A percentile compares a stretch with the other conserved stretches of the same genome.
Evolutionary conservation across 768 basidiomycete genomes (phyloP).

Genomic region (Agaricus subrufescens): DNA sequence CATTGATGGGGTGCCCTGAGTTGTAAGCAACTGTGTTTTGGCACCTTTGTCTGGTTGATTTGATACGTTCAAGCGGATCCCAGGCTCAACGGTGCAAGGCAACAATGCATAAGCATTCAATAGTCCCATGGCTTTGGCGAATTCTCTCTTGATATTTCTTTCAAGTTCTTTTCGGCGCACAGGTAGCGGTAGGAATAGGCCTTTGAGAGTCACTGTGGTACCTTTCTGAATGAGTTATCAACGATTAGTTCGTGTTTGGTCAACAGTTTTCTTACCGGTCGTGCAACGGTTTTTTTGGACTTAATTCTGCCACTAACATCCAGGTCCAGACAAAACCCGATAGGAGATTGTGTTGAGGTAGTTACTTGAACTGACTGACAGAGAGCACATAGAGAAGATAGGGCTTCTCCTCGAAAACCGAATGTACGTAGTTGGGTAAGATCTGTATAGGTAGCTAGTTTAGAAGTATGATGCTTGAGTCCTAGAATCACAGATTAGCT

Average conservation of each 20-base stretch:
- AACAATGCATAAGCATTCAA: conserved; percentile 88
- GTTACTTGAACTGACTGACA: conserved; percentile 63
- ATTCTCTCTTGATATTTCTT: conserved; percentile 85
- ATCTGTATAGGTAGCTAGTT: conserved; percentile 72
- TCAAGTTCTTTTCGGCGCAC: conserved; percentile 92
- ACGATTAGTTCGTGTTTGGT: neutral
- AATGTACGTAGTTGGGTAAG: conserved; percentile 74
- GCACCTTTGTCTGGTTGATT: conserved; percentile 74
- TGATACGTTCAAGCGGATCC: conserved; percentile 69
- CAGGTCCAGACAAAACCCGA: conserved; percentile 77
- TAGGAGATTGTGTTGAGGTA: conserved; percentile 75
- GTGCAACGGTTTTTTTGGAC: conserved; percentile 59
- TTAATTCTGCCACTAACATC: conserved; percentile 59
- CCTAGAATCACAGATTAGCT: conserved; percentile 36
- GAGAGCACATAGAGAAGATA: conserved; percentile 89
- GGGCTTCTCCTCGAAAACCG: conserved; percentile 94
- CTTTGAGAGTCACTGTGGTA: conserved; percentile 71
- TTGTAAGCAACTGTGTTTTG: conserved; percentile 67
- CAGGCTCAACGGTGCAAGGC: conserved; percentile 70
- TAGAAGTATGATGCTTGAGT: conserved; percentile 92
- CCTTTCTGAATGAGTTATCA: conserved; percentile 56
- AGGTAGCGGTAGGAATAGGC: conserved; percentile 77
- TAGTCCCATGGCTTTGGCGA: conserved; percentile 75
- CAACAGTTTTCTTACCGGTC: conserved; percentile 48
- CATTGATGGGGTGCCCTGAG: conserved; percentile 60